Percentiles rank a stretch among this genome's conserved stretches.
phyloP scores from a whole-genome alignment of 192 early-diverging fungal genomes.

The Kickxella alabastrina region DNA sequence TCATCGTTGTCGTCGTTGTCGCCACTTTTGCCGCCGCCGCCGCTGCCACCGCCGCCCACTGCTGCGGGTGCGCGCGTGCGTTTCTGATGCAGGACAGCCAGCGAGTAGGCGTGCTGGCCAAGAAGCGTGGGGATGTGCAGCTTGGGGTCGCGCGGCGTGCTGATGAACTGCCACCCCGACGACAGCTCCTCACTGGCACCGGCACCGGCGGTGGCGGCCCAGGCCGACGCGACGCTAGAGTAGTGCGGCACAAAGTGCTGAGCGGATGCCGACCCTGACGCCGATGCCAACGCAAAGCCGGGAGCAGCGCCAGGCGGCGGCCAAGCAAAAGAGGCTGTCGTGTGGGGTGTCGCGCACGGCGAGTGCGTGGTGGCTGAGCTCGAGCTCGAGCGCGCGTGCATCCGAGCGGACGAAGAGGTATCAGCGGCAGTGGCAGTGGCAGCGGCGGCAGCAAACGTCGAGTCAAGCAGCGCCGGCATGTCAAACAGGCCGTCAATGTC shows the following conservation, averaged over 20 bases:
- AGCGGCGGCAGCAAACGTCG: constrained; percentile 10
- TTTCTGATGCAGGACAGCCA: constrained; percentile 25
- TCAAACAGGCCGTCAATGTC: constrained; percentile 32
- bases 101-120: constrained; percentile 42
- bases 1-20: neutral
- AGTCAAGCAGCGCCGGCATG: constrained; percentile 29
- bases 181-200: constrained; percentile 14
- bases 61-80: neutral
- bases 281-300: neutral
- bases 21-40: neutral
- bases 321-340: constrained; percentile 1
- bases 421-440: neutral
- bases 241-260: constrained; percentile 51
- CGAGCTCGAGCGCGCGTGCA: constrained; percentile 11
- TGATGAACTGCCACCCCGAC: constrained; percentile 51
- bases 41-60: neutral
- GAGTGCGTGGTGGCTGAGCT: constrained; percentile 14
- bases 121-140: constrained; percentile 47
- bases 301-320: neutral
- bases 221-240: constrained; percentile 17
- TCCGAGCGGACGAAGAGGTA: neutral
- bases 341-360: constrained; percentile 24
- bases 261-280: constrained; percentile 10
- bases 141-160: constrained; percentile 37
- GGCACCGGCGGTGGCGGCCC: neutral